Conservation (phyloP, 495 filamentous ascomycete species). For the Choiromyces venosus region DNA sequence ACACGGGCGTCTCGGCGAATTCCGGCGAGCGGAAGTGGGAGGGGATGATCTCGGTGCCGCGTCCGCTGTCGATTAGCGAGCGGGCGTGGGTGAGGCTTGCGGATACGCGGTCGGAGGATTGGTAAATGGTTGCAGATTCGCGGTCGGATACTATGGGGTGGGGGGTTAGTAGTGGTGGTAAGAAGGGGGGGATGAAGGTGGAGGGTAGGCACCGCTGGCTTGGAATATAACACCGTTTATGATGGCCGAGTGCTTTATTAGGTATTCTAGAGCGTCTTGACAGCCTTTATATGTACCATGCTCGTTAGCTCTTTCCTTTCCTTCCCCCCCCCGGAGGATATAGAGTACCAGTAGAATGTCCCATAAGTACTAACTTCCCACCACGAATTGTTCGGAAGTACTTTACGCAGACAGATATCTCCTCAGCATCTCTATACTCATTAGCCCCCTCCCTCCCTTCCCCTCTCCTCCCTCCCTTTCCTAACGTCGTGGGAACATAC, state of each 20-base stretch:
- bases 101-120: background rate
- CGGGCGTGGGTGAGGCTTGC: background rate
- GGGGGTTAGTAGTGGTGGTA: background rate
- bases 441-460: background rate
- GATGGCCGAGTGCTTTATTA: conserved; percentile 45
- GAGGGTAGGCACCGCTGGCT: conserved; percentile 50
- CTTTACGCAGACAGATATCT: conserved; percentile 65
- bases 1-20: background rate
- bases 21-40: background rate
- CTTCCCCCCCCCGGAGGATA: background rate
- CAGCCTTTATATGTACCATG: conserved; percentile 68
- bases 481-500: conserved; percentile 24
- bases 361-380: conserved; percentile 59
- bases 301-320: background rate
- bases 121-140: background rate
- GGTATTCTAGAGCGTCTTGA: conserved; percentile 79
- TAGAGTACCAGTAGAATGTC: conserved; percentile 59
- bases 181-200: background rate
- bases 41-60: background rate
- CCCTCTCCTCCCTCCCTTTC: background rate
- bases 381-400: conserved; percentile 63
- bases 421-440: conserved; percentile 56
- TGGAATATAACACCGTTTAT: conserved; percentile 3
- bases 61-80: background rate
- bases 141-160: background rate